phyloP scores from a whole-genome alignment of 257 asterid species.

The Capsicum chinense region DNA sequence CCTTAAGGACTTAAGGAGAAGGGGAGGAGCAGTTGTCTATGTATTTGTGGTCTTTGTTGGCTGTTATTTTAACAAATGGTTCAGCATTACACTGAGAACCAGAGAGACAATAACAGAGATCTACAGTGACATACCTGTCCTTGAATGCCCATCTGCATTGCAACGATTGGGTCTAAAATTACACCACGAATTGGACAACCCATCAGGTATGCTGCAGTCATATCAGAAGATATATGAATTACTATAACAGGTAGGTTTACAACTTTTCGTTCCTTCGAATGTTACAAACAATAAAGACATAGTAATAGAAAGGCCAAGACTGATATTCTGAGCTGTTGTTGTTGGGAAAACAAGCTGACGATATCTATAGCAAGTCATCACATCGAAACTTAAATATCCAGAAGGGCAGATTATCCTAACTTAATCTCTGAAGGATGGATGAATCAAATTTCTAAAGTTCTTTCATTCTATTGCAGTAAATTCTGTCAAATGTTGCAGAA shows the following conservation, averaged over 20 bases:
- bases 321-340: neutral
- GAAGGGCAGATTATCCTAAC: neutral
- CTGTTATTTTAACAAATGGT: neutral
- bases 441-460: slow-evolving; percentile 10
- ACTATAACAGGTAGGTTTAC: neutral
- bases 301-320: neutral
- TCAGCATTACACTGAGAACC: neutral
- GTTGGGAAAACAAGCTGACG: slow-evolving; percentile 7
- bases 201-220: slow-evolving; percentile 87
- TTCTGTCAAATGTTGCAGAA: slow-evolving; percentile 17
- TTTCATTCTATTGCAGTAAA: slow-evolving; percentile 20
- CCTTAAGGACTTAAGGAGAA: neutral
- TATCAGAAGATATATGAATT: slow-evolving; percentile 20
- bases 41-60: neutral
- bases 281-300: neutral
- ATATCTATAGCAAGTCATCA: slow-evolving; percentile 9
- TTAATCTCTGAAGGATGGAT: slow-evolving; percentile 13
- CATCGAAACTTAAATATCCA: neutral
- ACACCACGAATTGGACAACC: slow-evolving; percentile 98
- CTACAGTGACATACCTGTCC: slow-evolving; percentile 73
- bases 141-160: slow-evolving; percentile 95
- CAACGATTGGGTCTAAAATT: slow-evolving; percentile 84
- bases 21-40: neutral
- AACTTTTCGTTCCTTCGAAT: neutral
- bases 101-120: slow-evolving; percentile 1